Percentiles rank a stretch among this genome's conserved stretches.
These are phyloP conservation scores for Carex arenaria DNA, from an alignment of 202 grass and related monocot genomes.

Conservation along the genomic window DNA sequence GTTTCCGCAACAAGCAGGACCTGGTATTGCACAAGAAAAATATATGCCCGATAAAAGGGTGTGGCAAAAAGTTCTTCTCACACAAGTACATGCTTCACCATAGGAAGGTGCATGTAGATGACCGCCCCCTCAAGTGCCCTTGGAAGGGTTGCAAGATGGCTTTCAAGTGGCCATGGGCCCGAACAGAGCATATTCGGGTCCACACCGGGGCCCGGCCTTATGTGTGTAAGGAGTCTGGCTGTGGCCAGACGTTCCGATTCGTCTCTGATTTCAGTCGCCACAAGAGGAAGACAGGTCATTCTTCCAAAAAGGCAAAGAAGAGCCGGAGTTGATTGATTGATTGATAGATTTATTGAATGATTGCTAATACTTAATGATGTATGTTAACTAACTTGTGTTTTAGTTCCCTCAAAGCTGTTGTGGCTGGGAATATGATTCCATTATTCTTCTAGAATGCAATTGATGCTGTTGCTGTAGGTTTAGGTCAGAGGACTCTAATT, in stretches of 20 bases:
- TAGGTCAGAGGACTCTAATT: conserved; percentile 25
- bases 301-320: conserved; percentile 56
- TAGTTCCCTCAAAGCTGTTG: conserved; percentile 12
- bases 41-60: conserved; percentile 91
- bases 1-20: conserved; percentile 75
- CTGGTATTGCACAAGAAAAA: conserved; percentile 70
- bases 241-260: conserved; percentile 89
- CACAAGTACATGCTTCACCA: conserved; percentile 97
- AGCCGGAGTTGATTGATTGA: conserved; percentile 18
- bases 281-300: conserved; percentile 98
- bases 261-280: conserved; percentile 99
- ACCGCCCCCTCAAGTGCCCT: conserved; percentile 73
- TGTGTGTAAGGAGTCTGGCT: conserved; percentile 68
- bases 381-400: conserved; percentile 16
- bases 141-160: conserved; percentile 80
- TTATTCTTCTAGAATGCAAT: conserved; percentile 28
- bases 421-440: conserved; percentile 12
- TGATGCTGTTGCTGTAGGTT: conserved; percentile 12
- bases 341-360: conserved; percentile 19
- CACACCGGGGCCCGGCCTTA: conserved; percentile 89
- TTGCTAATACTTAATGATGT: conserved; percentile 15
- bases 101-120: conserved; percentile 91
- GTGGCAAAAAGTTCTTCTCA: conserved; percentile 93
- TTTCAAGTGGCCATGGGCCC: conserved; percentile 98
- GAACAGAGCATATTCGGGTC: conserved; percentile 94